phyloP scores from a whole-genome alignment of 2,329 filamentous ascomycete genomes.

The Aureobasidium zeae region DNA sequence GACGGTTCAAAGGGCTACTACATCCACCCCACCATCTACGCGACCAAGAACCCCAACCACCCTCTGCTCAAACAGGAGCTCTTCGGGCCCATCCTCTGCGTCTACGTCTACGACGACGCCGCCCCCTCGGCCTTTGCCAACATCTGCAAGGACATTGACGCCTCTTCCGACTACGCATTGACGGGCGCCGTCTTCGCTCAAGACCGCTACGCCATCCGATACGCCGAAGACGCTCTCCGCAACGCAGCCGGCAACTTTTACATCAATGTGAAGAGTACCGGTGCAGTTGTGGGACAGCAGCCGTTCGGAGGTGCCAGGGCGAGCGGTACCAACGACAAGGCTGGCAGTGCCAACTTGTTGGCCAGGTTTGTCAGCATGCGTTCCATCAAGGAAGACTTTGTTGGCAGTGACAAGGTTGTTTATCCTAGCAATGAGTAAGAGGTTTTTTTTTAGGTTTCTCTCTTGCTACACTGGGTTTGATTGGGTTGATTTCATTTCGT shows the following conservation, averaged over 20 bases:
- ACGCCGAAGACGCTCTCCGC: conserved; percentile 61
- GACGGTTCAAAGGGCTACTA: conserved; percentile 73
- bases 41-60: conserved; percentile 63
- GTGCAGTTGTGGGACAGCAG: conserved; percentile 35
- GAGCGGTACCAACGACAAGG: conserved; percentile 50
- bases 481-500: too few relatives aligned
- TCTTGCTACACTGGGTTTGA: too few relatives aligned
- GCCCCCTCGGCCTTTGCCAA: conserved; percentile 45
- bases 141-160: conserved; percentile 57
- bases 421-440: conserved; percentile 49
- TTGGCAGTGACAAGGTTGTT: conserved; percentile 37
- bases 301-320: conserved; percentile 45
- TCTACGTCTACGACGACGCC: conserved; percentile 68
- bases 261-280: conserved; percentile 68
- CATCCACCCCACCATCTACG: conserved; percentile 75
- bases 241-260: conserved; percentile 77
- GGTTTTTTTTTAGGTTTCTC: too few relatives aligned
- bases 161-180: conserved; percentile 65
- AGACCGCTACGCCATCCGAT: conserved; percentile 56
- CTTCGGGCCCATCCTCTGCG: conserved; percentile 67
- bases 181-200: conserved; percentile 68
- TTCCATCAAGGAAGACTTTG: conserved; percentile 48
- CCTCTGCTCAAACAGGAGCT: conserved; percentile 67
- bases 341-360: conserved; percentile 44
- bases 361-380: conserved; percentile 47